Evolutionary conservation across 768 basidiomycete species (phyloP), one percentile per base, ranked within the genome.

Genomic region (Mycena pura): DNA sequence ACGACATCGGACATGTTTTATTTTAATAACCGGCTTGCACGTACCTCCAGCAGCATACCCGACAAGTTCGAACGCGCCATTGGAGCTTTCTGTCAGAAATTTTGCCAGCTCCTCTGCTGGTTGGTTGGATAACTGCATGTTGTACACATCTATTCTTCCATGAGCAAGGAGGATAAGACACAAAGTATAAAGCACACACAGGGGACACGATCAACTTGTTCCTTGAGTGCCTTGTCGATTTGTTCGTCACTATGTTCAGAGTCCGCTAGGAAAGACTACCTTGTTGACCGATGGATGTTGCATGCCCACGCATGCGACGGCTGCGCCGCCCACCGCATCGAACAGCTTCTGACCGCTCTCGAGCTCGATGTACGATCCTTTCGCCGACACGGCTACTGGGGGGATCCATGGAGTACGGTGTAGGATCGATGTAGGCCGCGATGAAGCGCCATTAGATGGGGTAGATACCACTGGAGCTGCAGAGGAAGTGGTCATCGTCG

Each of bases 241-340:
- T 95, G 93, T 57, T 92, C 85, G 72, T 93, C 91, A n/a, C n/a
- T n/a, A n/a, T n/a, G n/a, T n/a, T n/a, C n/a, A n/a, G n/a, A n/a
- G n/a, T n/a, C n/a, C n/a, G n/a, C n/a, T n/a, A n/a, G n/a, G n/a
- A n/a, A n/a, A n/a, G 53, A 95, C 80, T 2, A 90, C 90, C 69
- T 87, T 77, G 57, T 84, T 78, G 31, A 94, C 90, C 59, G 81
- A 83, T 3, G 89, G 90, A 69, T 93, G 87, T 21, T 82, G 84
- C 58, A 86, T 86, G 3, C 93, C 94, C 41, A 96, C 72, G 72
- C 90, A 92, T 11, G 87, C 73, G 27, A 96, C 94, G 10, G 94
- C 92, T 6, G 93, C 93, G 27, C 93, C 94, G 43, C 94, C 94
- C 43, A 92, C 86, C 7, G 83, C 91, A 75, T 96, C 93, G 66